phyloP scores from a whole-genome alignment of 768 basidiomycete genomes.

The Clitopilus hobsonii region DNA sequence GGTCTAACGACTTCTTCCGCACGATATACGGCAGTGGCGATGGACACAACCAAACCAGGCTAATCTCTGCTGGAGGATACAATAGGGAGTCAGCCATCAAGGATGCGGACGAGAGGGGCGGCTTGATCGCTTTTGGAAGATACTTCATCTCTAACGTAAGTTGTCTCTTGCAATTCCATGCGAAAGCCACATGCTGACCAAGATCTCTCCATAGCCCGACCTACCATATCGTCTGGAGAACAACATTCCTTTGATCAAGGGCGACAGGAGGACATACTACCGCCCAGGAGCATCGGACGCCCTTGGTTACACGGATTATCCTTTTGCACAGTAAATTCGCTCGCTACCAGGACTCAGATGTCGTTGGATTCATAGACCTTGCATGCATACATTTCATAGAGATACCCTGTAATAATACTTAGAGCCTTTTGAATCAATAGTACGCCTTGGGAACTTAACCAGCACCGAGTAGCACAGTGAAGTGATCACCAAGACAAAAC shows the following conservation, averaged over 20 bases:
- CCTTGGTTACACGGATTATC: conserved; percentile 26
- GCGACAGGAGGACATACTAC: conserved; percentile 36
- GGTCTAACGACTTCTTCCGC: conserved; percentile 40
- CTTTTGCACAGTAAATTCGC: too few species aligned
- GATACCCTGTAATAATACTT: too few species aligned
- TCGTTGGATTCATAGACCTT: too few species aligned
- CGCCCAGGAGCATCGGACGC: conserved; percentile 18
- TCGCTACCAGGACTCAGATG: too few species aligned
- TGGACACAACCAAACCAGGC: conserved; percentile 23
- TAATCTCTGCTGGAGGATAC: conserved; percentile 44
- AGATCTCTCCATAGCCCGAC: conserved; percentile 36
- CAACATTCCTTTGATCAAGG: conserved; percentile 25
- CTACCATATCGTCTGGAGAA: conserved; percentile 30
- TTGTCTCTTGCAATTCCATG: too few species aligned
- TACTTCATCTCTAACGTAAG: conserved; percentile 27
- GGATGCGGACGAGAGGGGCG: conserved; percentile 27
- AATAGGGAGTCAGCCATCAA: conserved; percentile 32
- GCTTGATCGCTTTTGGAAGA: conserved; percentile 25
- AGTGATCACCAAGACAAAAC: too few species aligned
- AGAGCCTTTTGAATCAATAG: too few species aligned
- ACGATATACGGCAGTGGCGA: conserved; percentile 48
- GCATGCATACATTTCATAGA: too few species aligned
- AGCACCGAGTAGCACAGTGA: too few species aligned
- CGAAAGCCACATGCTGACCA: background rate
- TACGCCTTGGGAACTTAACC: too few species aligned